Evolutionary conservation across 495 filamentous ascomycete genomes (phyloP).

Genomic region (Penicillium tannophilum): DNA sequence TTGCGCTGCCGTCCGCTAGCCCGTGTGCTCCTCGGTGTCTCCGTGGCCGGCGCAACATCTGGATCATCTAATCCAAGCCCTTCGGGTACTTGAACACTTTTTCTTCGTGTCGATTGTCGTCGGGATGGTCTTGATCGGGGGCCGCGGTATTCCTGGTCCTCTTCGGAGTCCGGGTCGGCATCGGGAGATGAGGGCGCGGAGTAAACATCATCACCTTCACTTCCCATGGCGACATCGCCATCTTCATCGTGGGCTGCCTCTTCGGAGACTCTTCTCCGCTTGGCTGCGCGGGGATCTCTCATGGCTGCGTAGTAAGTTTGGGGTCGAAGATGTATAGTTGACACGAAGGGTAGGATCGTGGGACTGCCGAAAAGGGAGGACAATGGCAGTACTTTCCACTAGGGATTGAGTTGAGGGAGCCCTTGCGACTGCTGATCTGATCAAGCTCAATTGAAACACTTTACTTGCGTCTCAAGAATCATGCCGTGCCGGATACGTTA

Average conservation of each 20-base stretch:
- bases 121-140: slow-evolving; percentile 23
- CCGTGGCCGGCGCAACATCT: slow-evolving; percentile 13
- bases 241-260: slow-evolving; percentile 31
- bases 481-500: slow-evolving; percentile 13
- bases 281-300: slow-evolving; percentile 43
- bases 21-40: slow-evolving; percentile 35
- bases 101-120: slow-evolving; percentile 29
- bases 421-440: slow-evolving; percentile 6
- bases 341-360: neutral
- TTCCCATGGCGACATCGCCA: slow-evolving; percentile 39
- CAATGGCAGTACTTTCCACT: neutral
- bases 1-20: slow-evolving; percentile 47
- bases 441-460: slow-evolving; percentile 1
- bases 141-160: slow-evolving; percentile 23
- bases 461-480: slow-evolving; percentile 7
- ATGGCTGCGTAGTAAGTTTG: slow-evolving; percentile 20
- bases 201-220: slow-evolving; percentile 18
- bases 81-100: slow-evolving; percentile 11
- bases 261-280: slow-evolving; percentile 45
- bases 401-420: neutral
- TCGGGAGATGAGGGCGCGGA: slow-evolving; percentile 26
- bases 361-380: neutral
- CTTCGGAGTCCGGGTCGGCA: slow-evolving; percentile 14
- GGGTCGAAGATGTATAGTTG: neutral
- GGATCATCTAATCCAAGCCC: slow-evolving; percentile 9